phyloP scores from a whole-genome alignment of 2,329 filamentous ascomycete genomes.

The Didymella lethalis region DNA sequence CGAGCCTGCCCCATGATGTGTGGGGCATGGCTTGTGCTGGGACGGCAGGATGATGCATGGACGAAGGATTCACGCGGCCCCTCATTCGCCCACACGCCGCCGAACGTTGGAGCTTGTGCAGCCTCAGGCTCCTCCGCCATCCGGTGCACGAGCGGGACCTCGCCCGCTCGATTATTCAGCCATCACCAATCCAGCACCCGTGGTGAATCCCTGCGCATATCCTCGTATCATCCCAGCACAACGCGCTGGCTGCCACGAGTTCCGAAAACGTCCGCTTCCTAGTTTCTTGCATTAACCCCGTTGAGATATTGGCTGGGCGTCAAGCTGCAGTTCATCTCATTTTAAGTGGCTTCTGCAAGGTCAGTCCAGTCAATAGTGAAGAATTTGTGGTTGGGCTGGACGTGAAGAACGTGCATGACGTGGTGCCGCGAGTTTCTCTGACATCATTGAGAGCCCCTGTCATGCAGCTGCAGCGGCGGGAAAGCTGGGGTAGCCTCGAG shows the following conservation, averaged over 20 bases:
- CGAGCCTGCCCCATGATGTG: conserved; percentile 3
- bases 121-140: conserved; percentile 8
- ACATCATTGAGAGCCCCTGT: conserved; percentile 15
- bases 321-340: not conserved
- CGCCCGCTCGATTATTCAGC: conserved; percentile 39
- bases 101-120: conserved; percentile 7
- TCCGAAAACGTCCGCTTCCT: not conserved
- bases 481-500: conserved; percentile 20
- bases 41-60: conserved; percentile 16
- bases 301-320: not conserved
- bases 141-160: conserved; percentile 18
- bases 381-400: too few species aligned
- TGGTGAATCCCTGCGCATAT: conserved; percentile 2
- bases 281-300: not conserved
- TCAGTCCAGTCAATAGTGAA: too few species aligned
- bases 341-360: not conserved
- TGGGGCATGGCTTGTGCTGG: conserved; percentile 17
- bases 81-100: conserved; percentile 4
- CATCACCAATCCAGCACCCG: conserved; percentile 41
- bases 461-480: conserved; percentile 1
- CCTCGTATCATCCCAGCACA: conserved; percentile 3
- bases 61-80: not conserved
- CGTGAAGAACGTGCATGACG: not conserved
- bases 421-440: conserved; percentile 5
- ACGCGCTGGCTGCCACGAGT: not conserved